phyloP scores from a whole-genome alignment of 179 eudicot species.

The Sideroxylon spinosum region DNA sequence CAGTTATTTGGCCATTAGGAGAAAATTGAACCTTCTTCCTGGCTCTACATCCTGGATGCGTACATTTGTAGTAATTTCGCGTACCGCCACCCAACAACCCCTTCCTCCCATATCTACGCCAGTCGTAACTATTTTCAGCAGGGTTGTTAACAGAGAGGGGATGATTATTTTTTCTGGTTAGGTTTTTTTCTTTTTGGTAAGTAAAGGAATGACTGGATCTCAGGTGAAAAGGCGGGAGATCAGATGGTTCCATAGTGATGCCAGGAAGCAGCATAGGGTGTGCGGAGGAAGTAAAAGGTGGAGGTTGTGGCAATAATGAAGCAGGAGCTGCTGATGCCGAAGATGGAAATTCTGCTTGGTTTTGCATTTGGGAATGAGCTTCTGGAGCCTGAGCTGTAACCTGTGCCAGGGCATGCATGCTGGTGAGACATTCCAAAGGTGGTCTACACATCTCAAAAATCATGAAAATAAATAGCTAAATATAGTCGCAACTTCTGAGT shows the following conservation, averaged over 20 bases:
- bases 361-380: conserved; percentile 42
- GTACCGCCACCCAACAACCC: conserved; percentile 77
- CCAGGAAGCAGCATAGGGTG: conserved; percentile 29
- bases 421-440: conserved; percentile 65
- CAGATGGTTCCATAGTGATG: conserved; percentile 36
- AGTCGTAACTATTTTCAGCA: conserved; percentile 71
- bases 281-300: conserved; percentile 23
- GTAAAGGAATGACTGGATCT: conserved; percentile 41
- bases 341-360: conserved; percentile 40
- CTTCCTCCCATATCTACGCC: conserved; percentile 84
- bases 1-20: conserved; percentile 74
- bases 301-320: conserved; percentile 26
- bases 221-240: conserved; percentile 38
- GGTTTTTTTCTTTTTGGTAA: too few species aligned
- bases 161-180: too few species aligned
- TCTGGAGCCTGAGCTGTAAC: conserved; percentile 39
- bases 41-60: conserved; percentile 60
- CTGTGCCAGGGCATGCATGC: conserved; percentile 64
- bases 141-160: conserved; percentile 87
- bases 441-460: conserved; percentile 35
- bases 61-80: conserved; percentile 73
- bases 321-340: conserved; percentile 28
- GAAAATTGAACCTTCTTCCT: conserved; percentile 70
- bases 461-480: conserved; percentile 12
- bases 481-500: too few species aligned